These are phyloP conservation scores for Marasmius fiardii DNA, from an alignment of 1,284 basidiomycete species.

Conservation along the genomic window DNA sequence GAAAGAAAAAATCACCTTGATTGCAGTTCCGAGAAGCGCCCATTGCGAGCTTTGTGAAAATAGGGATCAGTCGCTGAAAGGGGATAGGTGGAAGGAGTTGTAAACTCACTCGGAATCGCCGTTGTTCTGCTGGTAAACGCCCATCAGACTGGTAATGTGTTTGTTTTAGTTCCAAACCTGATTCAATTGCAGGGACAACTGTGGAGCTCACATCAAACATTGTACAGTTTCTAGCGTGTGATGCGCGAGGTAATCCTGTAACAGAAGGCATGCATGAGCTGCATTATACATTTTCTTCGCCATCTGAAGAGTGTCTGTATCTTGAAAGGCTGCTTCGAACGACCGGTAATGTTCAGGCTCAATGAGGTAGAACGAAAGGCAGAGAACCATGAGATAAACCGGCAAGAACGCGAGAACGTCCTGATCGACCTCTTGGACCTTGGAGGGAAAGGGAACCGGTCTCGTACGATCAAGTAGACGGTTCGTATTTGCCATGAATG, in stretches of 20 bases:
- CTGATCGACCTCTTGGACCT: neutral
- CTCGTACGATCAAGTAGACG: neutral
- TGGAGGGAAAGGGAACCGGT: neutral
- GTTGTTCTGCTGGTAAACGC: neutral
- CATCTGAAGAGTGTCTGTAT: neutral
- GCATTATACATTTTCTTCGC: neutral
- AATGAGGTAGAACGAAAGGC: neutral
- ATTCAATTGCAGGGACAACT: neutral
- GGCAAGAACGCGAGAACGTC: neutral
- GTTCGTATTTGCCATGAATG: neutral
- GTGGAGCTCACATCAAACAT: neutral
- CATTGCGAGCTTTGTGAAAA: neutral
- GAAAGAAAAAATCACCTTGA: neutral
- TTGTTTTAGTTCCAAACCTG: neutral
- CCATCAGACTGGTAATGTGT: neutral
- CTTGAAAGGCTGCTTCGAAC: neutral
- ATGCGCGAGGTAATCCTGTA: neutral
- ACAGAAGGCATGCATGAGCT: neutral
- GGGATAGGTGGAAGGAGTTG: neutral
- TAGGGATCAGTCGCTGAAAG: neutral
- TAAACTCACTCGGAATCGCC: neutral
- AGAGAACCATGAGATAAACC: neutral
- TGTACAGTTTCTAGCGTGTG: neutral
- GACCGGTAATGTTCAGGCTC: neutral
- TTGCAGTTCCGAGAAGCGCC: neutral